These are phyloP conservation scores for Annulohypoxylon moriforme DNA, from an alignment of 495 filamentous ascomycete genomes.

Conservation along the genomic window DNA sequence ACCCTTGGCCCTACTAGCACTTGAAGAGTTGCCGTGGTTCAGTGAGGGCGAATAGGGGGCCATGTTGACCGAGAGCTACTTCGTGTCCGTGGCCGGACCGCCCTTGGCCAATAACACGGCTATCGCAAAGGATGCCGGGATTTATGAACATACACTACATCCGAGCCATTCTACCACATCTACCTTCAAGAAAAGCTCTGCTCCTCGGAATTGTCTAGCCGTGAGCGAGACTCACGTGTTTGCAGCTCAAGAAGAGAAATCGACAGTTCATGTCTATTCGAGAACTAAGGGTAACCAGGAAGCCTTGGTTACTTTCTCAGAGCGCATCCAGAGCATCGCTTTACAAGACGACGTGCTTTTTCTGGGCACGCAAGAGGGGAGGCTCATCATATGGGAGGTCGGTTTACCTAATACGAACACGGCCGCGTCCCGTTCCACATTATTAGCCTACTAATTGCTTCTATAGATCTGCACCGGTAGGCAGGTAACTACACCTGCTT, in stretches of 20 bases:
- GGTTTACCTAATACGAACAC: constrained; percentile 25
- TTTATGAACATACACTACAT: constrained; percentile 86
- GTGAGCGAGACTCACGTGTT: constrained; percentile 87
- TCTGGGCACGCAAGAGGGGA: constrained; percentile 86
- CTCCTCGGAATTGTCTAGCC: constrained; percentile 79
- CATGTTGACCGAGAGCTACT: constrained; percentile 86
- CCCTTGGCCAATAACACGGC: constrained; percentile 72
- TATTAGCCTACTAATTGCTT: constrained; percentile 23
- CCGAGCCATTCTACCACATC: constrained; percentile 75
- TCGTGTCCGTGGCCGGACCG: constrained; percentile 76
- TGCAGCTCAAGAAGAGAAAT: constrained; percentile 89
- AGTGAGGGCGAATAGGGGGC: constrained; percentile 12
- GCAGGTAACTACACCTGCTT: constrained; percentile 84
- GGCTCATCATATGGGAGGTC: constrained; percentile 94
- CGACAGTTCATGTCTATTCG: constrained; percentile 90
- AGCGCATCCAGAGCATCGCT: constrained; percentile 80
- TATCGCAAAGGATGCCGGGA: constrained; percentile 78
- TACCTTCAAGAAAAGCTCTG: constrained; percentile 93
- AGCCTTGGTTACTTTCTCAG: constrained; percentile 83
- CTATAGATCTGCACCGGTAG: constrained; percentile 82
- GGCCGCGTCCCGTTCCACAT: constrained; percentile 16
- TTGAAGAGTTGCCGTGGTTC: background rate
- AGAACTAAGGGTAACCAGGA: constrained; percentile 86
- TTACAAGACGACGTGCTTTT: constrained; percentile 75
- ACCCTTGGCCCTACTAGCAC: background rate